Evolutionary conservation across 768 basidiomycete genomes (phyloP).

Genomic region (Kwoniella bestiolae): DNA sequence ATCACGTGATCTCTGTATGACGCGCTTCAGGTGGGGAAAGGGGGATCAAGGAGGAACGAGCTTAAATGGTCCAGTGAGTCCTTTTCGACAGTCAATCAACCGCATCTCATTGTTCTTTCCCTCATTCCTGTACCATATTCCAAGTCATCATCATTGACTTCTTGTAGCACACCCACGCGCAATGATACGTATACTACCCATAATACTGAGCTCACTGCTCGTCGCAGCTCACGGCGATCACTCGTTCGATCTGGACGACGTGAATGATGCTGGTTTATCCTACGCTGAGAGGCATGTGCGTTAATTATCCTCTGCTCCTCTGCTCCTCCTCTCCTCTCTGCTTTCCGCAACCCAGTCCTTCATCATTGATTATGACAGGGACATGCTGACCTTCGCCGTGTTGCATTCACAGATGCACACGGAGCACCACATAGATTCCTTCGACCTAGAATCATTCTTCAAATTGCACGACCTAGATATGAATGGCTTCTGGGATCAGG

Average conservation of each 20-base stretch:
- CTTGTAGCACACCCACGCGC: conserved; percentile 13
- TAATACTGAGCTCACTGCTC: conserved; percentile 19
- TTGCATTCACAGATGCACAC: conserved; percentile 51
- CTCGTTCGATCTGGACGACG: conserved; percentile 61
- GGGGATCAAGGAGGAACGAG: neutral
- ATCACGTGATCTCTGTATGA: neutral
- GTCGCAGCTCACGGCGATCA: conserved; percentile 70
- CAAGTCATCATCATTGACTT: too few relatives aligned
- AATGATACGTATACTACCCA: conserved; percentile 18
- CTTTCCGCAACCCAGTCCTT: neutral
- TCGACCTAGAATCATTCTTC: conserved; percentile 92
- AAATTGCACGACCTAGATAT: conserved; percentile 89
- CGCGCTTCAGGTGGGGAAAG: neutral
- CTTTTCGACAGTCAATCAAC: neutral
- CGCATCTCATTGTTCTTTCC: neutral
- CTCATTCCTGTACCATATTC: too few relatives aligned
- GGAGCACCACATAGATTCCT: conserved; percentile 57
- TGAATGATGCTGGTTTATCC: conserved; percentile 69
- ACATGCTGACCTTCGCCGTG: too few relatives aligned
- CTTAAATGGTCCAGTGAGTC: neutral
- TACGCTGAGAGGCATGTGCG: conserved; percentile 92
- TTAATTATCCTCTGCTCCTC: conserved; percentile 40
- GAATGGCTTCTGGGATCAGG: conserved; percentile 78
- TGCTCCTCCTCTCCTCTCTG: neutral
- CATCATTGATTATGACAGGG: too few relatives aligned